Evolutionary conservation across 805 yeast species (phyloP).

Genomic region (Pichia paraexigua): DNA sequence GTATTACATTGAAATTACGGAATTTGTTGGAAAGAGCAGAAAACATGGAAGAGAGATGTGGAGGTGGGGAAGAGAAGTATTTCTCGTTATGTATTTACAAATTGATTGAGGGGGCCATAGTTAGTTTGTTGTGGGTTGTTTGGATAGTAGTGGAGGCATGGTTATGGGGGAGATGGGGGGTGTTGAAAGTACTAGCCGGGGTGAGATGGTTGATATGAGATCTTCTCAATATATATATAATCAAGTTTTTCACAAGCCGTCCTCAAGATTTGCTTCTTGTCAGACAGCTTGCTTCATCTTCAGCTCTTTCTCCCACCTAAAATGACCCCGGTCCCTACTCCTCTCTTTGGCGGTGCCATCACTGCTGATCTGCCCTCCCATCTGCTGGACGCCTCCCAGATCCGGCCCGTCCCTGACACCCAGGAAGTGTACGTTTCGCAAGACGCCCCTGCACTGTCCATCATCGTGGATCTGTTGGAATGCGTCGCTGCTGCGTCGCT

Average conservation of each 20-base stretch:
- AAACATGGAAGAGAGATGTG: conserved; percentile 21
- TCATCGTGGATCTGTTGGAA: conserved; percentile 62
- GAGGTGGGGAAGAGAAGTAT: conserved; percentile 22
- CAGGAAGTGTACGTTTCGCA: conserved; percentile 75
- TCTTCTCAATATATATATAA: too few species aligned
- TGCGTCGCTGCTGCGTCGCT: conserved; percentile 30
- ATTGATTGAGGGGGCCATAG: conserved; percentile 44
- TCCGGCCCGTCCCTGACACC: conserved; percentile 84
- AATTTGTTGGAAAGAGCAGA: conserved; percentile 43
- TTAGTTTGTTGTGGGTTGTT: conserved; percentile 40
- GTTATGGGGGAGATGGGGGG: conserved; percentile 25
- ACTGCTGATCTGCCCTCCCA: conserved; percentile 48
- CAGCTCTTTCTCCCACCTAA: too few species aligned
- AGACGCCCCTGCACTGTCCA: conserved; percentile 38
- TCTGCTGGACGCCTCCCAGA: conserved; percentile 64
- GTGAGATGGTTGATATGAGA: background rate
- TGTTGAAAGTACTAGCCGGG: background rate
- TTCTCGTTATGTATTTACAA: conserved; percentile 34
- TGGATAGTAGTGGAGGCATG: conserved; percentile 50
- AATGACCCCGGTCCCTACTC: too few species aligned
- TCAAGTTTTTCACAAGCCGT: too few species aligned
- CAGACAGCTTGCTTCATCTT: too few species aligned
- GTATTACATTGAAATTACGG: conserved; percentile 54
- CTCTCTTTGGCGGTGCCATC: conserved; percentile 80
- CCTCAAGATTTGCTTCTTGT: too few species aligned